Percentiles rank a stretch among this genome's conserved stretches.
Conservation (phyloP, 108 stramenopile genomes). For the Fistulifera solaris region DNA sequence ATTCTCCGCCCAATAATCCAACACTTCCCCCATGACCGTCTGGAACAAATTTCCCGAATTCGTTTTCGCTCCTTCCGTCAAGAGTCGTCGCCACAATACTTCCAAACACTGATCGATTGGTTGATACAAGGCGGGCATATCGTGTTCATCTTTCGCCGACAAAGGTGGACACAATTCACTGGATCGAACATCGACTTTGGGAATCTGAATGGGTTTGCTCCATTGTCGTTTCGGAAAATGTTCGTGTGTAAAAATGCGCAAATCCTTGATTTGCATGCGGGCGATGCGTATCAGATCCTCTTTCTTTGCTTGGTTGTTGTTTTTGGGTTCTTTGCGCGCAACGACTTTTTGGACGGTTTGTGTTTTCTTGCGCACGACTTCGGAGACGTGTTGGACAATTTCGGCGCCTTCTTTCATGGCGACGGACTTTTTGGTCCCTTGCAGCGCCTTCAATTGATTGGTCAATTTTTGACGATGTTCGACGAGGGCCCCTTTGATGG, state of each 20-base stretch:
- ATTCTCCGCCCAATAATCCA: constrained; percentile 19
- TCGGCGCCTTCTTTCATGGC: constrained; percentile 31
- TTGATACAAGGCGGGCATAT: constrained; percentile 36
- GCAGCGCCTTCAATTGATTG: constrained; percentile 21
- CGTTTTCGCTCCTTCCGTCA: constrained; percentile 50
- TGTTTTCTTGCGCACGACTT: constrained; percentile 27
- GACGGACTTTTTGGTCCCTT: constrained; percentile 13
- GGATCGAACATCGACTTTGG: constrained; percentile 25
- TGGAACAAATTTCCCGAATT: constrained; percentile 38
- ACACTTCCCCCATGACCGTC: constrained; percentile 47
- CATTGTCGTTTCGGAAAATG: constrained; percentile 21
- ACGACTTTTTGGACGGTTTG: constrained; percentile 14
- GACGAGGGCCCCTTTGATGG: constrained; percentile 18
- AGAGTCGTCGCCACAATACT: constrained; percentile 28
- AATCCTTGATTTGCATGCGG: constrained; percentile 31
- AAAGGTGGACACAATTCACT: constrained; percentile 50
- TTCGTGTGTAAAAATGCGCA: constrained; percentile 42
- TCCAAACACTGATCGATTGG: constrained; percentile 32
- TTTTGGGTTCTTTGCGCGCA: constrained; percentile 10
- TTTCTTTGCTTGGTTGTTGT: background rate
- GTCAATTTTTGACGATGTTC: constrained; percentile 30
- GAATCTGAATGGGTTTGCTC: constrained; percentile 42
- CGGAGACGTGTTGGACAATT: constrained; percentile 39
- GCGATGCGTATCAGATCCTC: constrained; percentile 30
- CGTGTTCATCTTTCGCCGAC: constrained; percentile 24